Conservation (phyloP, 768 basidiomycete genomes). For the Neoboletus subvelutipes region DNA sequence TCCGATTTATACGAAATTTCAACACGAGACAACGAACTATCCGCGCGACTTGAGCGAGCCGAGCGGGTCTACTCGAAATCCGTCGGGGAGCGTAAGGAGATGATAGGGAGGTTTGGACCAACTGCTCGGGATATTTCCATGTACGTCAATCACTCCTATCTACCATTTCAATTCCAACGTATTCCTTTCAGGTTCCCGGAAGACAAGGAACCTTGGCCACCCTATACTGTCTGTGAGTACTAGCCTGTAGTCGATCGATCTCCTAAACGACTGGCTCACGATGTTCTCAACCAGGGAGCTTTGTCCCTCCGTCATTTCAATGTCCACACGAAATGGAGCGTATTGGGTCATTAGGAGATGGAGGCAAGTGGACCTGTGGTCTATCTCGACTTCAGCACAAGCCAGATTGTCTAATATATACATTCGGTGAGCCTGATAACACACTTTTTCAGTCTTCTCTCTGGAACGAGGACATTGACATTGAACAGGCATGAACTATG, state of each 20-base stretch:
- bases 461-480: neutral
- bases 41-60: conserved; percentile 41
- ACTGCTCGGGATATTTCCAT: conserved; percentile 45
- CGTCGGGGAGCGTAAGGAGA: conserved; percentile 40
- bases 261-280: conserved; percentile 1
- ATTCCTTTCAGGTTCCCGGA: conserved; percentile 48
- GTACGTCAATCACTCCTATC: conserved; percentile 21
- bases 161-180: conserved; percentile 2
- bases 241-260: neutral
- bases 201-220: conserved; percentile 51
- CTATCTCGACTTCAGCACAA: conserved; percentile 54
- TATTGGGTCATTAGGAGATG: conserved; percentile 55
- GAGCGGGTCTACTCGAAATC: conserved; percentile 47
- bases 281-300: conserved; percentile 38
- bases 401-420: conserved; percentile 58
- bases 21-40: conserved; percentile 36
- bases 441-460: neutral
- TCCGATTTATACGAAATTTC: conserved; percentile 22
- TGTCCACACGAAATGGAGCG: conserved; percentile 46
- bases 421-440: conserved; percentile 44
- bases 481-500: conserved; percentile 48
- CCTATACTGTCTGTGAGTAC: conserved; percentile 56
- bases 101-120: conserved; percentile 58
- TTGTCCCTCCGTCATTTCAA: conserved; percentile 43
- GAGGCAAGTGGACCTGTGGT: conserved; percentile 73